Conservation (phyloP, 257 asterid species). For the Perilla frutescens region DNA sequence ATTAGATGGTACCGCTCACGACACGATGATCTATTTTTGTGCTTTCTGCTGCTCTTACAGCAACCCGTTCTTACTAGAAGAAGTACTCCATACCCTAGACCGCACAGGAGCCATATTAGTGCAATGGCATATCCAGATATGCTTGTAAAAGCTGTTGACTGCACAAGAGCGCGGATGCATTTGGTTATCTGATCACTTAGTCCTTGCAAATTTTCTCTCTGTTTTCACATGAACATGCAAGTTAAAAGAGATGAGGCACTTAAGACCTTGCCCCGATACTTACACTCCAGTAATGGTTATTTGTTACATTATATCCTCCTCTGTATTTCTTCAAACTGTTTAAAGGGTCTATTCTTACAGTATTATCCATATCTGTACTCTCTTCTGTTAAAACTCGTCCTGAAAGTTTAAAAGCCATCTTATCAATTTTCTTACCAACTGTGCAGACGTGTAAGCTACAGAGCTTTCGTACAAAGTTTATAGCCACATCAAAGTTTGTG, state of each 20-base stretch:
- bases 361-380: slow-evolving; percentile 39
- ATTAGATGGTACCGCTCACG: slow-evolving; percentile 41
- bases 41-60: slow-evolving; percentile 39
- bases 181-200: not conserved
- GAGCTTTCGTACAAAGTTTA: not conserved
- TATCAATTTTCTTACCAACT: slow-evolving; percentile 27
- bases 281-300: slow-evolving; percentile 84
- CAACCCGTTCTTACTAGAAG: slow-evolving; percentile 41
- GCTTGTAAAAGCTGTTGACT: slow-evolving; percentile 78
- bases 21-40: slow-evolving; percentile 43
- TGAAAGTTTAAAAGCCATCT: slow-evolving; percentile 38
- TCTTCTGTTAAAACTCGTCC: slow-evolving; percentile 52
- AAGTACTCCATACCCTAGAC: slow-evolving; percentile 57
- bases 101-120: slow-evolving; percentile 60
- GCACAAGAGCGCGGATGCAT: slow-evolving; percentile 33
- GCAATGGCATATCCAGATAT: slow-evolving; percentile 61
- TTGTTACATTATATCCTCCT: slow-evolving; percentile 77
- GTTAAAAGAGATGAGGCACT: not conserved
- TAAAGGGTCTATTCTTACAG: slow-evolving; percentile 64
- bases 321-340: slow-evolving; percentile 63
- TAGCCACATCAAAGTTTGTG: not conserved
- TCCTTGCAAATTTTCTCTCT: not conserved
- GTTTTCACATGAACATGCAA: not conserved
- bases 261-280: slow-evolving; percentile 31
- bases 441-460: not conserved